A percentile compares a stretch with the other conserved stretches of the same genome.
Conservation (phyloP, 2,329 filamentous ascomycete genomes). For the Neopestalotiopsis sp. region DNA sequence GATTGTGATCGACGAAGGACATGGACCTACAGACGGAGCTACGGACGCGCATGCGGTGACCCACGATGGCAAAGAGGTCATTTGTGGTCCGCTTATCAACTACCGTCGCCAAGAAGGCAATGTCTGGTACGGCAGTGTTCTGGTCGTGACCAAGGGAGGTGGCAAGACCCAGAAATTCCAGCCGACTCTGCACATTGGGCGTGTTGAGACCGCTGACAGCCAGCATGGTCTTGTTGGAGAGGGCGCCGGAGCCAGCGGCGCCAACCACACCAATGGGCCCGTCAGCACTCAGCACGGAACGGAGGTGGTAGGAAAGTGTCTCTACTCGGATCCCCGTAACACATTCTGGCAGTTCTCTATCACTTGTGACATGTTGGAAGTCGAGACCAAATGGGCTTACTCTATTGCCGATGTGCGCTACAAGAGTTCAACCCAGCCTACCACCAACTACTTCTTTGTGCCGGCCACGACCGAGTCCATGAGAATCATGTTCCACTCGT, state of each 20-base stretch:
- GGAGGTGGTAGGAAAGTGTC: conserved; percentile 58
- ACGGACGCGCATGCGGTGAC: conserved; percentile 26
- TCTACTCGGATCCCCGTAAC: conserved; percentile 70
- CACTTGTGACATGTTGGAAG: conserved; percentile 72
- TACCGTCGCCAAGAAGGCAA: conserved; percentile 74
- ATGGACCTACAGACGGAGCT: conserved; percentile 38
- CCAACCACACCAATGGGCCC: conserved; percentile 43
- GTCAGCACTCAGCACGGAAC: conserved; percentile 44
- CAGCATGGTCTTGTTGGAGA: conserved; percentile 34
- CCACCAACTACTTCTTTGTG: conserved; percentile 79
- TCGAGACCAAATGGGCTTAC: conserved; percentile 82
- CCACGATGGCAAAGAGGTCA: conserved; percentile 62
- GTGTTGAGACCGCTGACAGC: conserved; percentile 35
- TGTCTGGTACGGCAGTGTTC: conserved; percentile 83
- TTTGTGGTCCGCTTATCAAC: conserved; percentile 78
- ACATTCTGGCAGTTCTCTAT: conserved; percentile 96
- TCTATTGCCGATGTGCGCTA: conserved; percentile 70
- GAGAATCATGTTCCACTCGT: conserved; percentile 98
- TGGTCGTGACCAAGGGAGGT: conserved; percentile 80
- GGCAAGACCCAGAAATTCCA: conserved; percentile 61
- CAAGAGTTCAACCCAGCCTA: conserved; percentile 59
- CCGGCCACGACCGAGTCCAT: conserved; percentile 85
- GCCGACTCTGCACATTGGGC: conserved; percentile 64
- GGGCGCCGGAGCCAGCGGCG: conserved; percentile 36
- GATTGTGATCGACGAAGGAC: conserved; percentile 50